Evolutionary conservation across 352 stramenopile species (phyloP), one percentile per base, ranked within the genome.

Genomic region (Phytophthora cactorum): DNA sequence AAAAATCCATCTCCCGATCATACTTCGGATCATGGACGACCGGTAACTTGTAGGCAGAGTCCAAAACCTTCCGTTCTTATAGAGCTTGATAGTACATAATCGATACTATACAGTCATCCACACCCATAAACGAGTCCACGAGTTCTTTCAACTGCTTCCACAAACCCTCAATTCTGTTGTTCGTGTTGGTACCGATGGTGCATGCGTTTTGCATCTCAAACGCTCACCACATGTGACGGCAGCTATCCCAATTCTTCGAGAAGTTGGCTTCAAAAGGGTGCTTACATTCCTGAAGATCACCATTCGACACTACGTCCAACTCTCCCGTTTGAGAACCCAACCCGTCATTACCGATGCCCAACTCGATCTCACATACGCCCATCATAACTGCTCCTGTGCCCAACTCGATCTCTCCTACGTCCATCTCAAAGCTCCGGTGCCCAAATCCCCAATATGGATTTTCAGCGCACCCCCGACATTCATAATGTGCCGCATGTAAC

Each of bases 61-160:
- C 29, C 0, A 50, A 4, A 38, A 72, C 75, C 22, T 68, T 44
- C 15, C 52, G 63, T 34, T 72, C 65, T 15, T 55, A 32, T 15
- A 64, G 17, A 1, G 8, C 43, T 44, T 79, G 75, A 1, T 74
- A 66, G 14, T 25, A 41, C 32, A 66, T 56, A 32, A 77, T 71
- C 1, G 52, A 55, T 4, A 45, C 53, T 11, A 78, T 52, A 10
- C 52, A 62, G 15, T 74, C 55, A 46, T 72, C 60, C 25, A 78
- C 29, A 2, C 41, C 44, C 52, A 73, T 70, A 25, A 67, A 71
- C 0, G 44, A 47, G 12, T 60, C 27, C 10, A 74, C 47, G 0
- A 53, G 2, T 0, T 68, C 64, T 25, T 79, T 77, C 14, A 72
- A 25, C 43, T 74, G 56, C 46, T 74, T 72, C 60, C 59, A 79